Evolutionary conservation across 352 stramenopile species (phyloP), one percentile per base, ranked within the genome.

Genomic region (Pythium biforme): DNA sequence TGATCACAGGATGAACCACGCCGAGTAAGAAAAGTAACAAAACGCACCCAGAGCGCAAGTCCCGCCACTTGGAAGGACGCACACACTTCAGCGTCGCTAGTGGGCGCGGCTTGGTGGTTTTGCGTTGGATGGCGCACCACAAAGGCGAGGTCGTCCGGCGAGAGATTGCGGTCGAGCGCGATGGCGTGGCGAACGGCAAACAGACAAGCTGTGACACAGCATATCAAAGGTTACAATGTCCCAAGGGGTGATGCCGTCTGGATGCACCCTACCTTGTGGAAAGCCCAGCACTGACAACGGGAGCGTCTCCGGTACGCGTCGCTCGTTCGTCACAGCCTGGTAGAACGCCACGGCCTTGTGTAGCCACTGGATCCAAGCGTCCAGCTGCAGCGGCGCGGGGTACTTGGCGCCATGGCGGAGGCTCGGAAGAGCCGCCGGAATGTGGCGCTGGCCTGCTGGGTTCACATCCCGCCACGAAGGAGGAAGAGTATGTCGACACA

Each of bases 261-360:
- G n/a, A n/a, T n/a, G n/a, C n/a, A n/a, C n/a, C n/a, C n/a, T 49
- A 86, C 77, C 79, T 78, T 73, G 73, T 0, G 79, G 73, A 17
- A 71, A 70, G 15, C 75, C 68, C 34, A 88, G 47, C 5, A 68
- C 75, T 58, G 76, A 70, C 20, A 86, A 27, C 65, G 69, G 77
- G 17, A 88, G 47, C 1, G 55, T 7, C 5, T 63, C 57, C 15
- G 52, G 47, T 7, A 63, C 5, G 22, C 22, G 27, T 7, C 27
- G 12, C 1, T 40, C 14, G 10, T 19, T 51, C 19, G 50, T 31
- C 8, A 56, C 27, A 6, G 15, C 10, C n/a, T 65, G 57, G 25
- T 61, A 64, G 10, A 68, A 60, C 7, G 2, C 26, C 4, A 71
- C 59, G 4, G 58, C 20, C 53, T 40, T 31, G 1, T 68, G 34